Conservation (phyloP, 2,329 filamentous ascomycete species). For the Teratosphaeria nubilosa region DNA sequence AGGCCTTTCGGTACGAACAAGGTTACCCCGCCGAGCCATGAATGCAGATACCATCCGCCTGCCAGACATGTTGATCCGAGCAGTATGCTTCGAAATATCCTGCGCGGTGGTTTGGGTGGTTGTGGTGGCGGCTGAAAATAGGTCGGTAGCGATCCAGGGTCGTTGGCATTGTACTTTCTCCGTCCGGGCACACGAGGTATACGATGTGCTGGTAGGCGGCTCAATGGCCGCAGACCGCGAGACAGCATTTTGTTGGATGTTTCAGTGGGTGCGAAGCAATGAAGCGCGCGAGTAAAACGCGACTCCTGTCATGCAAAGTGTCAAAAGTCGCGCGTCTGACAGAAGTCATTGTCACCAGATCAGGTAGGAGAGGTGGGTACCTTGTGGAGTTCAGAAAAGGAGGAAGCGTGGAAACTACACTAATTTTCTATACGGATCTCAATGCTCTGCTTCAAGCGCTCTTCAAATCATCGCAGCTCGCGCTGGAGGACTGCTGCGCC, state of each 20-base stretch:
- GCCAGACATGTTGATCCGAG: conserved; percentile 13
- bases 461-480: neutral
- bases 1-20: conserved; percentile 3
- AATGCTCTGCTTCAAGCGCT: neutral
- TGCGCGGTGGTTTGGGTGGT: conserved; percentile 11
- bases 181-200: conserved; percentile 9
- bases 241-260: neutral
- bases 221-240: neutral
- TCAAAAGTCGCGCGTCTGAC: neutral
- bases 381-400: neutral
- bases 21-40: conserved; percentile 7
- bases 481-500: neutral
- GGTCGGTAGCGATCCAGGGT: conserved; percentile 15
- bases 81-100: conserved; percentile 12
- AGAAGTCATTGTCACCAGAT: neutral
- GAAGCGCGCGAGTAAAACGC: neutral
- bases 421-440: neutral
- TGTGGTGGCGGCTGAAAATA: conserved; percentile 22
- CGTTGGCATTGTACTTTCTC: conserved; percentile 12
- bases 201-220: neutral
- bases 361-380: too few relatives aligned
- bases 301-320: neutral
- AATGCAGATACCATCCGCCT: conserved; percentile 11
- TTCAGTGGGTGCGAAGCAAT: neutral
- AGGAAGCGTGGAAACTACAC: too few relatives aligned